Percentiles rank a stretch among this genome's conserved stretches.
Conservation (phyloP, 2,329 filamentous ascomycete genomes). For the Teratosphaeria gauchensis region DNA sequence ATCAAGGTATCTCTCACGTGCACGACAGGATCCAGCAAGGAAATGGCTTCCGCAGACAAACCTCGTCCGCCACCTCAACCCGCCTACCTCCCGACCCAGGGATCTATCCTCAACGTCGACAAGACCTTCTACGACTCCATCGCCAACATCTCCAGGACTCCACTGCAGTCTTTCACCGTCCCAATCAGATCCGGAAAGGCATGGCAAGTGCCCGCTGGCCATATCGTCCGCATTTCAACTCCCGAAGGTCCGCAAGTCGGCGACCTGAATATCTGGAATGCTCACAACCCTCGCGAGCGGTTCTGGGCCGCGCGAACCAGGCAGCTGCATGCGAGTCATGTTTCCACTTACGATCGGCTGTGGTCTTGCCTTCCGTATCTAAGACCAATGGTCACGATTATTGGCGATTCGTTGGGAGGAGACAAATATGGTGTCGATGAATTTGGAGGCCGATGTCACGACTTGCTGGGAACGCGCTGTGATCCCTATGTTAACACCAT, state of each 20-base stretch:
- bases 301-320: slow-evolving; percentile 75
- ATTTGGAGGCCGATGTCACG: slow-evolving; percentile 60
- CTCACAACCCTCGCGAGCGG: slow-evolving; percentile 63
- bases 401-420: slow-evolving; percentile 50
- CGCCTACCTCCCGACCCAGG: slow-evolving; percentile 22
- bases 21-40: background rate
- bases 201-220: slow-evolving; percentile 60
- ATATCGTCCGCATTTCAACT: slow-evolving; percentile 63
- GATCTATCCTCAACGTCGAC: slow-evolving; percentile 22
- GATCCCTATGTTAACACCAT: slow-evolving; percentile 80
- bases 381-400: slow-evolving; percentile 62
- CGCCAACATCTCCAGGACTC: slow-evolving; percentile 12
- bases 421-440: slow-evolving; percentile 25
- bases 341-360: slow-evolving; percentile 60
- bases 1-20: background rate
- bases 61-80: slow-evolving; percentile 16
- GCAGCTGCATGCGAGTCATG: slow-evolving; percentile 68
- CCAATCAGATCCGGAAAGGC: slow-evolving; percentile 65
- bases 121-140: slow-evolving; percentile 19
- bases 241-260: slow-evolving; percentile 72
- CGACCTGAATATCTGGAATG: slow-evolving; percentile 75
- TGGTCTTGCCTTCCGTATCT: slow-evolving; percentile 73
- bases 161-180: slow-evolving; percentile 37
- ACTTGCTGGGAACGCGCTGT: slow-evolving; percentile 72
- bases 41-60: slow-evolving; percentile 1